These are phyloP conservation scores for Tephrocybe sp. DNA, from an alignment of 768 basidiomycete species.

Conservation along the genomic window DNA sequence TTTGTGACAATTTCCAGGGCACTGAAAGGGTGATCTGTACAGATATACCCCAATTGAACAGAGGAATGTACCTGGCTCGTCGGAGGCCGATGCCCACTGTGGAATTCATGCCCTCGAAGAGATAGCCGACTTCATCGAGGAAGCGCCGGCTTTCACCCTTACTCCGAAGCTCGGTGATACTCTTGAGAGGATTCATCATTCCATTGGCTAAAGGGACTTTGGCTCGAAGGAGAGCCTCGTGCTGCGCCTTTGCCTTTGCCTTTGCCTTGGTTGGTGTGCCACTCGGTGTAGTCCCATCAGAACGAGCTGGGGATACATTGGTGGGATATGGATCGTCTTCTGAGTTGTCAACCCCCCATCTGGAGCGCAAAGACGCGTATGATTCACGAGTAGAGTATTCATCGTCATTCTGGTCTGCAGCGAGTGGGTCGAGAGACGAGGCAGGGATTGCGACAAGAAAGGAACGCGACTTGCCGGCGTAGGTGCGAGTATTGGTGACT, in stretches of 20 bases:
- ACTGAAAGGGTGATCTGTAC: constrained; percentile 33
- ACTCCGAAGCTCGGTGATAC: constrained; percentile 76
- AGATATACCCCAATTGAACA: not conserved
- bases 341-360: constrained; percentile 81
- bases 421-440: constrained; percentile 23
- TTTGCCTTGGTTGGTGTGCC: constrained; percentile 39
- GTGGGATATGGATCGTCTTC: constrained; percentile 64
- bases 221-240: constrained; percentile 18
- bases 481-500: constrained; percentile 55
- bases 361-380: constrained; percentile 68
- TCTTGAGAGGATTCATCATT: constrained; percentile 75
- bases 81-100: constrained; percentile 54
- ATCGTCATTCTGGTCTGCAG: constrained; percentile 38
- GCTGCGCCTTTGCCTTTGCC: constrained; percentile 35
- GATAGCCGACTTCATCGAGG: constrained; percentile 81
- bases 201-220: constrained; percentile 41
- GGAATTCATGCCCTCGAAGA: constrained; percentile 75
- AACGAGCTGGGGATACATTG: constrained; percentile 32
- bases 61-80: constrained; percentile 58
- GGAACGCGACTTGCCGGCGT: constrained; percentile 77
- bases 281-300: constrained; percentile 32
- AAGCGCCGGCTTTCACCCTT: constrained; percentile 82
- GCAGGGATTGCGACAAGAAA: constrained; percentile 67
- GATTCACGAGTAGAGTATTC: constrained; percentile 67
- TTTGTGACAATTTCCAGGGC: constrained; percentile 78